Conservation (phyloP, 768 basidiomycete genomes). For the Leccinum obscurum region DNA sequence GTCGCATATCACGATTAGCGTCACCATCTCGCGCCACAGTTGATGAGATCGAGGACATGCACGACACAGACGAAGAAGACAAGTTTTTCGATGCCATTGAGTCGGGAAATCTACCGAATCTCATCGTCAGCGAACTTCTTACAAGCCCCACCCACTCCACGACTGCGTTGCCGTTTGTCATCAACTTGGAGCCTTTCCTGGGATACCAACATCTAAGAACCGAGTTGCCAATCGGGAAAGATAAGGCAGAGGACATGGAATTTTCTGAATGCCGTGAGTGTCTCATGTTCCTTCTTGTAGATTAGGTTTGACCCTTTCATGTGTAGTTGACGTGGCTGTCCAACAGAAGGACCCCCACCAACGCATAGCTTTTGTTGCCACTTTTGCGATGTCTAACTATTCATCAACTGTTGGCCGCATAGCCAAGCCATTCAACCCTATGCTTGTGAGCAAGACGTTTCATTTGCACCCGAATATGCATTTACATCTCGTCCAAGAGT, state of each 20-base stretch:
- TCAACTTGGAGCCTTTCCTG: constrained; percentile 51
- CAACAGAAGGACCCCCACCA: constrained; percentile 73
- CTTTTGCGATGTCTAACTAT: constrained; percentile 98
- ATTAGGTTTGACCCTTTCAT: constrained; percentile 6
- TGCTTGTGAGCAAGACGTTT: constrained; percentile 60
- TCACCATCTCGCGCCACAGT: constrained; percentile 14
- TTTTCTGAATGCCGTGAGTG: constrained; percentile 85
- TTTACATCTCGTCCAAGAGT: constrained; percentile 42
- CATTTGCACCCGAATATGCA: neutral
- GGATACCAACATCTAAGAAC: constrained; percentile 69
- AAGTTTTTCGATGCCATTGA: constrained; percentile 99
- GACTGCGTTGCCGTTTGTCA: constrained; percentile 33
- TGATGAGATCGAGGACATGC: constrained; percentile 36
- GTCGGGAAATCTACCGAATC: constrained; percentile 70
- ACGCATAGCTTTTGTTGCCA: constrained; percentile 89
- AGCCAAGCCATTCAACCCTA: constrained; percentile 96
- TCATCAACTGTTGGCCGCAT: constrained; percentile 95
- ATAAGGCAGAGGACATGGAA: constrained; percentile 96
- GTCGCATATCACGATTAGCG: constrained; percentile 17
- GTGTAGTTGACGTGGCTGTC: constrained; percentile 79
- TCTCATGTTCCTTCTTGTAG: neutral
- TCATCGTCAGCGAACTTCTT: constrained; percentile 68
- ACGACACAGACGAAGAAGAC: constrained; percentile 80
- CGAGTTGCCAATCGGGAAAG: constrained; percentile 59
- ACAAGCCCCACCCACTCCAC: constrained; percentile 42